phyloP scores from a whole-genome alignment of 1,284 basidiomycete genomes.

The Moesziomyces parantarcticus region DNA sequence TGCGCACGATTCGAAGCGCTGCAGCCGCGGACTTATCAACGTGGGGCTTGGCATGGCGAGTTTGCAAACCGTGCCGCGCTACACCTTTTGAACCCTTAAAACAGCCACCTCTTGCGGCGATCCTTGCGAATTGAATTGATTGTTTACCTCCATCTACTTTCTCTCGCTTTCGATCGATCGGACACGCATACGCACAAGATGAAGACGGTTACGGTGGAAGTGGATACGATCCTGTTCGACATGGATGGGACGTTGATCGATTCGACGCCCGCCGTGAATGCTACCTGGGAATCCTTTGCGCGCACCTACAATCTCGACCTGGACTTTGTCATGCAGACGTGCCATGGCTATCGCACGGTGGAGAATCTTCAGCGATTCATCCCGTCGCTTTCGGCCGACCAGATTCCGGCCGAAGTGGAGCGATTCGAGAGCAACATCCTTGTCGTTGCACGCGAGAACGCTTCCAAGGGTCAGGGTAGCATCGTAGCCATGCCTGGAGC shows the following conservation, averaged over 20 bases:
- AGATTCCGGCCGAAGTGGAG: conserved; percentile 54
- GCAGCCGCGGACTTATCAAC: too few species aligned
- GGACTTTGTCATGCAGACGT: conserved; percentile 60
- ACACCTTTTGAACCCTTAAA: too few species aligned
- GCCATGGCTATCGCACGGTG: conserved; percentile 64
- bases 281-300: conserved; percentile 61
- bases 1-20: too few species aligned
- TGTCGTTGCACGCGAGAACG: conserved; percentile 58
- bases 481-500: conserved; percentile 66
- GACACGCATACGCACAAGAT: conserved; percentile 7
- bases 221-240: conserved; percentile 65
- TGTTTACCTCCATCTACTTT: neutral
- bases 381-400: conserved; percentile 50
- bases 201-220: conserved; percentile 40
- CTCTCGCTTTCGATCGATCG: neutral
- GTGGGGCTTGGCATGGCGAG: too few species aligned
- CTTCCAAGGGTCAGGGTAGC: conserved; percentile 38
- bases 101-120: too few species aligned
- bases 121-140: too few species aligned
- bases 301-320: conserved; percentile 63
- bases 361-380: conserved; percentile 64
- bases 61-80: too few species aligned
- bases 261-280: conserved; percentile 65
- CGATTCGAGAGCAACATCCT: conserved; percentile 64
- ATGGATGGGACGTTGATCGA: conserved; percentile 68